Evolutionary conservation across 371 early-diverging fungal species (phyloP), one percentile per base, ranked within the genome.

Genomic region (Umbelopsis sp.): DNA sequence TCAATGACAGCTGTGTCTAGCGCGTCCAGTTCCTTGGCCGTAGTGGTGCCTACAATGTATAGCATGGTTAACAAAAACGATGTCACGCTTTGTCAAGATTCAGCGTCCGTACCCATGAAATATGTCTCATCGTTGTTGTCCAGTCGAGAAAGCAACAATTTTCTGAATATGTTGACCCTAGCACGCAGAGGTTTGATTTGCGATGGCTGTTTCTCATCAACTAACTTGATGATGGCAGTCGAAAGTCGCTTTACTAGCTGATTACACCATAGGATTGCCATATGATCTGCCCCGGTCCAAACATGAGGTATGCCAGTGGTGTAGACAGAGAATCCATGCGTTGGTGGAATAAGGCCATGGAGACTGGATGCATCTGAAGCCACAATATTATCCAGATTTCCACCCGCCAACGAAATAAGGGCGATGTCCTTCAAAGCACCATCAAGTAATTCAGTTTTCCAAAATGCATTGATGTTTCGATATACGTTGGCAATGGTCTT

Each of bases 181-280:
- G 66, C 50, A 2, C 57, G 50, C 8, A 69, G 53, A 16, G 70
- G 41, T 38, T 29, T 29, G 1, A 37, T 69, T 11, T 48, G 45
- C 2, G 46, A 51, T 4, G 62, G 32, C 18, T 71, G 73, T 20
- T 84, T 73, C 7, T 79, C 76, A 50, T 92, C 86, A 20, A 87
- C 83, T 16, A 89, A 71, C 18, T 83, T 80, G 6, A 87, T 69
- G 70, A 93, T 63, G 16, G 89, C 74, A 3, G 73, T 65, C 0
- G 89, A 80, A 16, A 92, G 71, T 4, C 75, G 72, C 11, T 81
- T 78, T 8, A 90, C 87, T 63, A 97, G 81, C 78, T 98, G 98
- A 67, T 92, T 91, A 67, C 97, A 98, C 98, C 98, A 98, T 52
- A 98, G 74, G 52, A 96, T 92, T 22, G 91, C 87, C 71, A 91